A percentile compares a stretch with the other conserved stretches of the same genome.
Evolutionary conservation across 2,329 filamentous ascomycete genomes (phyloP).

Genomic region (Lizonia empirigonia): DNA sequence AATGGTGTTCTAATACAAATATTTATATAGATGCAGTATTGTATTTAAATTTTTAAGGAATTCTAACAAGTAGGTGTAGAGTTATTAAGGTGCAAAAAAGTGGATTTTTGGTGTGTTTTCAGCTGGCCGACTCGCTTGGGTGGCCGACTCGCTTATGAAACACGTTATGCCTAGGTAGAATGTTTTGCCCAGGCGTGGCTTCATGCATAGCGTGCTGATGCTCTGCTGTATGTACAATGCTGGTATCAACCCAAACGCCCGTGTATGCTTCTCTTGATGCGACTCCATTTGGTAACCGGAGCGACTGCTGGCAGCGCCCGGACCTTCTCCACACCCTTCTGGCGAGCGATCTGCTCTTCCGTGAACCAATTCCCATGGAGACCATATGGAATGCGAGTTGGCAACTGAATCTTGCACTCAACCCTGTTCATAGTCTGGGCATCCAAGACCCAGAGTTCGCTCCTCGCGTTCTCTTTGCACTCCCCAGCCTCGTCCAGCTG

Average conservation of each 20-base stretch:
- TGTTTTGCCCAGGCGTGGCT: background rate
- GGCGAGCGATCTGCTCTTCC: slow-evolving; percentile 40
- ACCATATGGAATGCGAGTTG: slow-evolving; percentile 72
- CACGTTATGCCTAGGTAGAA: no score
- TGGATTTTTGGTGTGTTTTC: no score
- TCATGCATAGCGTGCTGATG: background rate
- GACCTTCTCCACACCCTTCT: slow-evolving; percentile 34
- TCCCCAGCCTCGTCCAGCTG: slow-evolving; percentile 62
- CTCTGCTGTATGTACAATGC: background rate
- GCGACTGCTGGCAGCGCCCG: slow-evolving; percentile 24
- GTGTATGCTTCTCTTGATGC: slow-evolving; percentile 20
- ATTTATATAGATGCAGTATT: no score
- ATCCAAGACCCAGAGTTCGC: slow-evolving; percentile 72
- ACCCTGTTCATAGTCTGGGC: slow-evolving; percentile 66
- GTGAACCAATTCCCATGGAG: slow-evolving; percentile 56
- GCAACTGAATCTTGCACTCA: slow-evolving; percentile 63
- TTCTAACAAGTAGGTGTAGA: no score
- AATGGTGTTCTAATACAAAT: no score
- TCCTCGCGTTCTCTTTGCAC: slow-evolving; percentile 50
- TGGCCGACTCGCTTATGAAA: no score
- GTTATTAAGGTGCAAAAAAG: no score
- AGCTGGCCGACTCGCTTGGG: no score
- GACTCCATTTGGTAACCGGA: slow-evolving; percentile 12
- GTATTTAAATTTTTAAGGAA: no score
- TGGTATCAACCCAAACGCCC: slow-evolving; percentile 18